These are phyloP conservation scores for Xerocomus brunneocitrinus DNA, from an alignment of 768 basidiomycete genomes.

Conservation along the genomic window DNA sequence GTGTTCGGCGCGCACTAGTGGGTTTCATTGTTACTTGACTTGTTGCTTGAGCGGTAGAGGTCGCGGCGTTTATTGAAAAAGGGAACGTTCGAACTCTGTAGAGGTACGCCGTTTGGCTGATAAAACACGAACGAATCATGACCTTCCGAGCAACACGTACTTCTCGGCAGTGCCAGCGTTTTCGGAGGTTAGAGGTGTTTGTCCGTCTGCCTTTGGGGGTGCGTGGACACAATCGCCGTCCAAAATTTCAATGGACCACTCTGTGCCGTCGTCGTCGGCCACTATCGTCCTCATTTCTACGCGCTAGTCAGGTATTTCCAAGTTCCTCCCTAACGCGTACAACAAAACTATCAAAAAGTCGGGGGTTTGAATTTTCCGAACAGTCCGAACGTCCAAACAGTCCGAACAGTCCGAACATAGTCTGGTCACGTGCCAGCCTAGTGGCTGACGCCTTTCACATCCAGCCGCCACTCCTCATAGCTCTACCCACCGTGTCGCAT, in stretches of 20 bases:
- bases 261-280: slow-evolving; percentile 18
- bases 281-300: slow-evolving; percentile 13
- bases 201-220: slow-evolving; percentile 19
- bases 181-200: slow-evolving; percentile 5
- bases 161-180: neutral
- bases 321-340: neutral
- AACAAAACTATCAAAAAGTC: neutral
- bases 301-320: neutral
- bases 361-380: too few species aligned
- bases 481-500: too few species aligned
- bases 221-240: slow-evolving; percentile 17
- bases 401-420: too few species aligned
- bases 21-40: neutral
- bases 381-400: too few species aligned
- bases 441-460: too few species aligned
- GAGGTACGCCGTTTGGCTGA: slow-evolving; percentile 3
- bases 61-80: slow-evolving; percentile 9
- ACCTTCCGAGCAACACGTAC: slow-evolving; percentile 14
- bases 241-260: slow-evolving; percentile 31
- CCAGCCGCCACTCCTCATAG: too few species aligned
- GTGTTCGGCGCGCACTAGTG: neutral
- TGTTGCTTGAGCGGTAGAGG: neutral
- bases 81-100: slow-evolving; percentile 20
- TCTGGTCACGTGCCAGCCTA: slow-evolving; percentile 13
- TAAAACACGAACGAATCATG: slow-evolving; percentile 9